These are phyloP conservation scores for Dendrocalamus sinicus DNA, from an alignment of 176 grass and related monocot genomes.

Conservation along the genomic window DNA sequence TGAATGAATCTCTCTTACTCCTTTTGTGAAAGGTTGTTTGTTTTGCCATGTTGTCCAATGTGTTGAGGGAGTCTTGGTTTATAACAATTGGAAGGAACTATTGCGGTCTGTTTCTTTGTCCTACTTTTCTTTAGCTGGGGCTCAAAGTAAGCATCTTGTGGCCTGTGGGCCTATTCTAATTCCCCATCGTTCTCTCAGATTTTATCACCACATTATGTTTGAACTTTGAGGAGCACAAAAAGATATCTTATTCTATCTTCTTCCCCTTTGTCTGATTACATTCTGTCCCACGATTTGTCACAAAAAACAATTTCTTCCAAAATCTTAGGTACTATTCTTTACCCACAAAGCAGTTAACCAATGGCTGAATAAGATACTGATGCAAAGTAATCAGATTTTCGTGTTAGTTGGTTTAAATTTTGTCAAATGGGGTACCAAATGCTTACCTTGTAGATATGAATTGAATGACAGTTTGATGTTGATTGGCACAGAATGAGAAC, in stretches of 20 bases:
- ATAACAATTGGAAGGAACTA: constrained; percentile 43
- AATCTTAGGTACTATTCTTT: constrained; percentile 38
- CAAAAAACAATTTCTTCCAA: constrained; percentile 35
- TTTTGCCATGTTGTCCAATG: constrained; percentile 52
- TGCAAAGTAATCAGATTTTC: constrained; percentile 25
- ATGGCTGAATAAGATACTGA: constrained; percentile 19
- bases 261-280: constrained; percentile 36
- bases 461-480: constrained; percentile 18
- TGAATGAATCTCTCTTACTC: constrained; percentile 71
- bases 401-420: background rate
- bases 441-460: background rate
- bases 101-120: constrained; percentile 59
- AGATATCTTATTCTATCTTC: constrained; percentile 47
- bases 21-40: constrained; percentile 47
- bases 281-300: constrained; percentile 33
- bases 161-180: constrained; percentile 55
- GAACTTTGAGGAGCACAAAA: constrained; percentile 66
- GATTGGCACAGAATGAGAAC: background rate
- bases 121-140: constrained; percentile 53
- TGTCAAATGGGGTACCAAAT: background rate
- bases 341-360: constrained; percentile 21
- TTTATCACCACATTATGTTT: constrained; percentile 62
- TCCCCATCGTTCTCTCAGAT: constrained; percentile 60
- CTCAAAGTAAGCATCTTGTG: constrained; percentile 61
- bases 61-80: constrained; percentile 30